Conservation (phyloP, 495 filamentous ascomycete species). For the Aspergillus cristatus region DNA sequence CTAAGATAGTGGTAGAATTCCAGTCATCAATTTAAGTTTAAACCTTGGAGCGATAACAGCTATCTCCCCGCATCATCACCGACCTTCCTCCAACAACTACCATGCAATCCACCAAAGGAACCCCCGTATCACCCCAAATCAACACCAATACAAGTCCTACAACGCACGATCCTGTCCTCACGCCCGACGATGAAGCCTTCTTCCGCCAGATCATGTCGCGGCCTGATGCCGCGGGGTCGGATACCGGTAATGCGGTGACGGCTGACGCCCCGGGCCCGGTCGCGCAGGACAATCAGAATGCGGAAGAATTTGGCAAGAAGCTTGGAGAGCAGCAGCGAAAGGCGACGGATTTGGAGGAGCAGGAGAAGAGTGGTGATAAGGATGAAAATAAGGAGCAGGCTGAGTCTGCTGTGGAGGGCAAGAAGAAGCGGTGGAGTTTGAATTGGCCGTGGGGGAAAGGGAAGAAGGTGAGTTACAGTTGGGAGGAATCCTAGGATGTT, state of each 20-base stretch:
- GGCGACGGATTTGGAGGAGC: slow-evolving; percentile 12
- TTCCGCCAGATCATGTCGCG: slow-evolving; percentile 38
- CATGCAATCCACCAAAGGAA: too few species aligned
- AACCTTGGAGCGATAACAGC: too few species aligned
- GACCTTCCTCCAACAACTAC: too few species aligned
- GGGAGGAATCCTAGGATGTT: too few species aligned
- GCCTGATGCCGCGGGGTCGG: slow-evolving; percentile 2
- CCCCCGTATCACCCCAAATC: too few species aligned
- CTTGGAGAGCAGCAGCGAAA: slow-evolving; percentile 26
- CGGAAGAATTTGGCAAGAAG: slow-evolving; percentile 28
- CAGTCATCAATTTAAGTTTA: too few species aligned
- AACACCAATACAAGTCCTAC: too few species aligned
- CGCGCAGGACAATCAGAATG: slow-evolving; percentile 18
- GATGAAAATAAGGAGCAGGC: background rate
- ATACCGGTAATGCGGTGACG: background rate
- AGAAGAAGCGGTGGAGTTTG: slow-evolving; percentile 39
- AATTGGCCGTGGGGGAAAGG: slow-evolving; percentile 31
- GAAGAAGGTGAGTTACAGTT: slow-evolving; percentile 25
- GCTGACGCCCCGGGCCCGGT: too few species aligned
- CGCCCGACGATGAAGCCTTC: slow-evolving; percentile 47
- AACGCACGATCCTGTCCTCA: slow-evolving; percentile 39
- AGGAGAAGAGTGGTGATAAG: slow-evolving; percentile 3
- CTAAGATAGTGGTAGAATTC: too few species aligned
- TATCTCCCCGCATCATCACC: too few species aligned
- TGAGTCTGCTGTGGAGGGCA: slow-evolving; percentile 17